phyloP scores from a whole-genome alignment of 306 rosid genomes.

The Trifolium fragiferum region DNA sequence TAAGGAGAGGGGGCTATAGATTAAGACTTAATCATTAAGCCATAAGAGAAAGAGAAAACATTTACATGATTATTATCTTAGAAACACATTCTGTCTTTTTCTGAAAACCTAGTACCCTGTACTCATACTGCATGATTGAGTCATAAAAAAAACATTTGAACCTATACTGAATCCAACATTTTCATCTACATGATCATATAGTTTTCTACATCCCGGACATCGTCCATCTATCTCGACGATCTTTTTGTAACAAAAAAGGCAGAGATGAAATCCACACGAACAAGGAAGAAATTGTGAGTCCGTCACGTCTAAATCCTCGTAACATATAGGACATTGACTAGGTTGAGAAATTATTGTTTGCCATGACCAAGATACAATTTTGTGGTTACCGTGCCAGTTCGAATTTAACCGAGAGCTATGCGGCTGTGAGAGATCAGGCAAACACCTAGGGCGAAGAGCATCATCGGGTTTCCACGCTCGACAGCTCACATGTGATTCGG shows the following conservation, averaged over 20 bases:
- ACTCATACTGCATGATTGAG: constrained; percentile 50
- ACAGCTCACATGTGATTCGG: constrained; percentile 33
- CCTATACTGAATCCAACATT: constrained; percentile 43
- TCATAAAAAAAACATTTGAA: constrained; percentile 46
- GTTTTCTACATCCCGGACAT: constrained; percentile 69
- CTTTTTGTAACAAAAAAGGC: constrained; percentile 68
- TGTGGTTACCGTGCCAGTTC: constrained; percentile 48
- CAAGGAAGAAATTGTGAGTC: constrained; percentile 66
- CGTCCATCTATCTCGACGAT: constrained; percentile 62
- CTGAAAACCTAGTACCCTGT: constrained; percentile 44
- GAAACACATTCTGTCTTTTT: constrained; percentile 32
- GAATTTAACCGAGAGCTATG: constrained; percentile 43
- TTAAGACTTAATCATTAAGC: constrained; percentile 14
- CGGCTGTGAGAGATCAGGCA: constrained; percentile 57
- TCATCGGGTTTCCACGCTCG: constrained; percentile 68
- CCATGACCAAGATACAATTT: constrained; percentile 55
- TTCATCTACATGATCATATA: constrained; percentile 51
- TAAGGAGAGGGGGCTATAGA: neutral
- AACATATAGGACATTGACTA: constrained; percentile 64
- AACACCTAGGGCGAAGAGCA: constrained; percentile 56
- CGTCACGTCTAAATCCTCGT: constrained; percentile 66
- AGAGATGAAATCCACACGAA: constrained; percentile 61
- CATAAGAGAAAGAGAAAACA: constrained; percentile 22
- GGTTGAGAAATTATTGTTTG: constrained; percentile 49
- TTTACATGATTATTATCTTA: constrained; percentile 38